Evolutionary conservation across 2,329 filamentous ascomycete genomes (phyloP), one percentile per base, ranked within the genome.

Genomic region (Fusarium neocosmosporiellum): DNA sequence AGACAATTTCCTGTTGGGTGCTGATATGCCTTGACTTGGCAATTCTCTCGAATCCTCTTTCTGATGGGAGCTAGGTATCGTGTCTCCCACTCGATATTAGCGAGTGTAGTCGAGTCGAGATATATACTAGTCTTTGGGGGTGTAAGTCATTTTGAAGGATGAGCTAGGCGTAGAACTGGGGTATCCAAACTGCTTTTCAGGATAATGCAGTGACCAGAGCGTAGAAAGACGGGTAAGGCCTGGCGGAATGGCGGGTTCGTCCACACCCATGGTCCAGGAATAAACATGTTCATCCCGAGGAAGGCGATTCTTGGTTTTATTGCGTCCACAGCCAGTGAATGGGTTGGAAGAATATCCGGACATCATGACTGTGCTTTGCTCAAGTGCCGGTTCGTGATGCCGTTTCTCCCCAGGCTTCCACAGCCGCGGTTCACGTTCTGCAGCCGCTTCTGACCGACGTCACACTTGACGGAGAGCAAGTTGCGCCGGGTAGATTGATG

Each of bases 401-500:
- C 13, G 7, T 46, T 8, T 22, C 5, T 4, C 13, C 8, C 13
- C 11, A 41, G 37, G 6, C 5, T 43, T 22, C 39, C 13, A 43
- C 7, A 4, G 6, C 20, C 13, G 13, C 7, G 41, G 11, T 8
- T 43, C 13, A 4, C 41, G 41, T 24, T 43, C 20, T 14, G 5
- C 7, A 2, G 13, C 41, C 11, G 20, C 41, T 43, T 43, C 39
- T 43, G 20, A 24, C 13, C 5, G 41, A 22, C 7, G 41, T 16
- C 20, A 43, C 20, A 16, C 20, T 5, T 8, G 41, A 22, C 13
- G 20, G 1, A 43, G 39, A 5, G 20, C 41, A 22, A 16, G 7
- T 9, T 13, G 1, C 13, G 3, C 4, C 1, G 11, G n/a, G 39
- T 14, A 16, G 7, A 43, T 22, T 2, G 20, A 3, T 4, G n/a